Evolutionary conservation across 768 basidiomycete genomes (phyloP).

Genomic region (Mrakia hoshinonis): DNA sequence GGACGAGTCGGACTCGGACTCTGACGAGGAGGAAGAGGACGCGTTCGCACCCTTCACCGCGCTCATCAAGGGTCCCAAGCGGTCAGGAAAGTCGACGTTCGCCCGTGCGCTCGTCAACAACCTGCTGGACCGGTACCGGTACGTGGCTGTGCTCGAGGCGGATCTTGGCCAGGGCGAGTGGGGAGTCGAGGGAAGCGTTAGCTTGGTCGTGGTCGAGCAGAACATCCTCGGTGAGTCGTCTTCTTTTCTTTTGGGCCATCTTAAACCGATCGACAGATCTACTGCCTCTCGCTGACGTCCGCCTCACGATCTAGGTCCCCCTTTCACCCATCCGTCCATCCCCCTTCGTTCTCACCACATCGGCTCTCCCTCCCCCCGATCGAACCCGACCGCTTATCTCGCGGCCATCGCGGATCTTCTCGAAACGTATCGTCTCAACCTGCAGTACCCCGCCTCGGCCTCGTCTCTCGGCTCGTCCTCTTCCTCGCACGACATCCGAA

Average conservation of each 20-base stretch:
- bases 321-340: constrained; percentile 71
- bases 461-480: not conserved
- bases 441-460: constrained; percentile 45
- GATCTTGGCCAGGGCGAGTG: constrained; percentile 94
- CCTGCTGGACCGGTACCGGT: constrained; percentile 58
- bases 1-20: constrained; percentile 41
- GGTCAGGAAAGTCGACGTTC: constrained; percentile 84
- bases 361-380: constrained; percentile 66
- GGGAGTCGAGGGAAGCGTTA: constrained; percentile 73
- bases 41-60: constrained; percentile 43
- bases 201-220: constrained; percentile 60
- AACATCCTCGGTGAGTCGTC: constrained; percentile 59
- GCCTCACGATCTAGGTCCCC: constrained; percentile 52
- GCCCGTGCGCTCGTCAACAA: constrained; percentile 63
- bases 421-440: constrained; percentile 49
- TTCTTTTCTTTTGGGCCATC: not conserved
- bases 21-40: constrained; percentile 29
- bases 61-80: constrained; percentile 75
- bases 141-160: constrained; percentile 85
- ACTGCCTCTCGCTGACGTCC: not conserved
- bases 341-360: constrained; percentile 72
- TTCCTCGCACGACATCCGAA: constrained; percentile 1
- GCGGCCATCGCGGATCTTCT: constrained; percentile 58
- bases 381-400: constrained; percentile 68
- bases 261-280: not conserved